Conservation (phyloP, 2,329 filamentous ascomycete genomes). For the Helminthosporium solani region DNA sequence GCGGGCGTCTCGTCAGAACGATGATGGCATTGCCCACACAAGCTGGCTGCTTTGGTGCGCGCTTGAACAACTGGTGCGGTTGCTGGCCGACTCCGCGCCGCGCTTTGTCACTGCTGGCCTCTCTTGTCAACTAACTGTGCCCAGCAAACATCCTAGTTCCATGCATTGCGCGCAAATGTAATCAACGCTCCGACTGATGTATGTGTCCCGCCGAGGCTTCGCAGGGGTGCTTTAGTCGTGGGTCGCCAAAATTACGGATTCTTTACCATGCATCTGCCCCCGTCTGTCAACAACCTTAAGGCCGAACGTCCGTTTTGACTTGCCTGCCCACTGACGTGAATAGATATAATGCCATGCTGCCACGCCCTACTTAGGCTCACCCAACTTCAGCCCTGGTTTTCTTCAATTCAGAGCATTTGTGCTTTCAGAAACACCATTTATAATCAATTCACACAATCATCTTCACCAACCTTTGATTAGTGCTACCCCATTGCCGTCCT, state of each 20-base stretch:
- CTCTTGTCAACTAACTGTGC: conserved; percentile 23
- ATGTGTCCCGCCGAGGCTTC: conserved; percentile 19
- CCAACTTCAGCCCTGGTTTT: conserved; percentile 22
- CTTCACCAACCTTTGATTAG: conserved; percentile 4
- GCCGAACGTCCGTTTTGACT: conserved; percentile 41
- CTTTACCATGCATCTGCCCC: conserved; percentile 27
- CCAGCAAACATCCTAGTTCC: conserved; percentile 33
- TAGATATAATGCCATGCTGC: conserved; percentile 41
- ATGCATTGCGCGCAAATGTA: conserved; percentile 31
- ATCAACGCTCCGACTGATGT: conserved; percentile 38
- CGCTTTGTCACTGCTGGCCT: conserved; percentile 34
- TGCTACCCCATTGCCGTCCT: background rate
- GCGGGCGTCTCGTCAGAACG: too few relatives aligned
- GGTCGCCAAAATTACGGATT: conserved; percentile 33
- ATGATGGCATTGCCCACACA: conserved; percentile 3
- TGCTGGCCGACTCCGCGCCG: conserved; percentile 33
- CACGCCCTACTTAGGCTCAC: conserved; percentile 31
- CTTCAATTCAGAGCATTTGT: conserved; percentile 8
- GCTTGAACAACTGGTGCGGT: conserved; percentile 23
- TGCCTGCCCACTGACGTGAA: conserved; percentile 38
- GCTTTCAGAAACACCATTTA: conserved; percentile 6
- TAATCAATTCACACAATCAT: conserved; percentile 6
- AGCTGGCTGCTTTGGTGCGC: conserved; percentile 15
- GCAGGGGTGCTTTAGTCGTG: conserved; percentile 30
- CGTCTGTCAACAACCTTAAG: conserved; percentile 23